These are phyloP conservation scores for Rhododendron vialii DNA, from an alignment of 148 eudicot species.

Conservation along the genomic window DNA sequence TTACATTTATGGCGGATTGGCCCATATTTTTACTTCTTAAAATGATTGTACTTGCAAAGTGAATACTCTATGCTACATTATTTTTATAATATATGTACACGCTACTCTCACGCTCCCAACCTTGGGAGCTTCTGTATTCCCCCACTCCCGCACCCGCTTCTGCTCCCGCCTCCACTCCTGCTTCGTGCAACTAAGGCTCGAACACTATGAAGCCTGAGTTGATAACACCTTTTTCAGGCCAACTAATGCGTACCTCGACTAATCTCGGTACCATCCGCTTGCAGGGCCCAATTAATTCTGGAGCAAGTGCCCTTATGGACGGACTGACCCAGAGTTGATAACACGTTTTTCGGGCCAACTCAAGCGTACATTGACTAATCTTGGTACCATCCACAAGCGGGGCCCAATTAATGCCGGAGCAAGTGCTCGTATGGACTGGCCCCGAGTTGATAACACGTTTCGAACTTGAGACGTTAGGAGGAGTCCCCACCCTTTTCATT, in stretches of 20 bases:
- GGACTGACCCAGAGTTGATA: not conserved
- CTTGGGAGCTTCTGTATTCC: too few species aligned
- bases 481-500: not conserved
- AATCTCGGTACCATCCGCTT: not conserved
- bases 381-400: not conserved
- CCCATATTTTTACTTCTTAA: too few species aligned
- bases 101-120: too few species aligned
- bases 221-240: not conserved
- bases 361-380: not conserved
- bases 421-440: not conserved
- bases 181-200: too few species aligned
- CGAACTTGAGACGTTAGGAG: not conserved
- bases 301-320: not conserved
- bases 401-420: not conserved
- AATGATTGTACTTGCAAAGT: too few species aligned
- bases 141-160: too few species aligned
- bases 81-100: too few species aligned
- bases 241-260: not conserved
- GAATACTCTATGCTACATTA: too few species aligned
- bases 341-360: not conserved
- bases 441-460: not conserved
- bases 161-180: too few species aligned
- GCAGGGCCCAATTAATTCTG: not conserved
- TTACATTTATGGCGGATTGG: too few species aligned
- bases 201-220: too few species aligned